Base-by-base conservation (phyloP, 2,329 filamentous ascomycete genomes). In the Celoporthe dispersa region DNA sequence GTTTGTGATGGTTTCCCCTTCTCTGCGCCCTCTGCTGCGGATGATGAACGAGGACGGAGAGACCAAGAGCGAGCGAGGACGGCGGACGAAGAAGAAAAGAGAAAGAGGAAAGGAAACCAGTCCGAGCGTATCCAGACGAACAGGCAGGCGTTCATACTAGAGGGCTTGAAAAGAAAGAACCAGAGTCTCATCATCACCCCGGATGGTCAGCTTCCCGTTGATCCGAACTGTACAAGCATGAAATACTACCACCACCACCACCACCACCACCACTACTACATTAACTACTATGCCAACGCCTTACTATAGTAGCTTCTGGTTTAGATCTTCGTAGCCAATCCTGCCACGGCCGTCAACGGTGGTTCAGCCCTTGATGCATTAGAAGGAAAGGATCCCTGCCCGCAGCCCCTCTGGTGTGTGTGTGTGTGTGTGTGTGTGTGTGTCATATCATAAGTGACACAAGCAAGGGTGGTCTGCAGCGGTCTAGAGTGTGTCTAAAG, bases 401-500 rank as follows among this genome's bases (percentile, higher is more conserved):
- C 44, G 44, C 44, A 48, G 19, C 19, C 16, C 16, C 16, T 22
- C 16, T 6, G 16, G 41, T 22, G 41, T 39, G 12, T 39, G 37
- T 39, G 37, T 39, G 11, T 39, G 37, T 39, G 37, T 39, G 37
- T 39, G n/a, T n/a, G n/a, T 39, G 41, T 44, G 44, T 48, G 44
- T 48, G 44, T 19, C 5, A 48, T 48, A 48, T 48, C 44, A 48
- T n/a, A 48, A 48, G 19, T 48, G 19, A n/a, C 44, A 48, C 44
- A 48, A 6, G n/a, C 69, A 70, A 62, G 69, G 69, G 61, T 68
- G 66, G 41, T 41, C 62, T 44, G 62, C 66, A 70, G 69, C 57
- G 69, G 69, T 59, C 69, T 70, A 67, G 69, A 70, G 60, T 66
- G 41, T 39, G 68, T 66, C 41, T 48, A 22, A 68, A 57, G 31